A percentile compares a stretch with the other conserved stretches of the same genome.
These are phyloP conservation scores for Acacia confusa DNA, from an alignment of 306 rosid species.

Conservation along the genomic window DNA sequence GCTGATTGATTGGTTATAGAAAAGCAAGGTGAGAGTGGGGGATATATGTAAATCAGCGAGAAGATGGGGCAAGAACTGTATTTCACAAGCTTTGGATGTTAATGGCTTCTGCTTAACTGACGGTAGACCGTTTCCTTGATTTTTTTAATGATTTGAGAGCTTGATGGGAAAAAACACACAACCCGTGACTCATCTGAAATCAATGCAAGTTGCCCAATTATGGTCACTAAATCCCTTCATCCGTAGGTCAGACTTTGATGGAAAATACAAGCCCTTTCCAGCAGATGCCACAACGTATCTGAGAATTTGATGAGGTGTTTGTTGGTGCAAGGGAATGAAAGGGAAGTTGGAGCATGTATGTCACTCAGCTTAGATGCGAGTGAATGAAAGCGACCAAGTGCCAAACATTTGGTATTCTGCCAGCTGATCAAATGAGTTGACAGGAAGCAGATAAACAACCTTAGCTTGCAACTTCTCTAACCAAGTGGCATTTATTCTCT, in stretches of 20 bases:
- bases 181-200: neutral
- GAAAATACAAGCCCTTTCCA: neutral
- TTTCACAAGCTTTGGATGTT: neutral
- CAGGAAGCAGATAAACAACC: neutral
- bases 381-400: neutral
- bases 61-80: neutral
- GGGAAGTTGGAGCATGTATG: neutral
- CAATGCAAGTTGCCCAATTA: neutral
- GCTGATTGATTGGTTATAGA: neutral
- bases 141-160: neutral
- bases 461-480: neutral
- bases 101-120: neutral
- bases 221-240: neutral
- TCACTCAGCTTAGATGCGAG: neutral
- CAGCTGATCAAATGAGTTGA: neutral
- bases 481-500: neutral
- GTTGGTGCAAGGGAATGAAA: neutral
- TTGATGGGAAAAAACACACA: neutral
- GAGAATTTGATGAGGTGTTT: neutral
- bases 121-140: neutral
- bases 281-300: neutral
- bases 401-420: neutral
- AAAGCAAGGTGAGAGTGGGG: neutral
- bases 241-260: neutral
- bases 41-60: neutral